Conservation (phyloP, 2,329 filamentous ascomycete species). For the Podosphaera aphanis region DNA sequence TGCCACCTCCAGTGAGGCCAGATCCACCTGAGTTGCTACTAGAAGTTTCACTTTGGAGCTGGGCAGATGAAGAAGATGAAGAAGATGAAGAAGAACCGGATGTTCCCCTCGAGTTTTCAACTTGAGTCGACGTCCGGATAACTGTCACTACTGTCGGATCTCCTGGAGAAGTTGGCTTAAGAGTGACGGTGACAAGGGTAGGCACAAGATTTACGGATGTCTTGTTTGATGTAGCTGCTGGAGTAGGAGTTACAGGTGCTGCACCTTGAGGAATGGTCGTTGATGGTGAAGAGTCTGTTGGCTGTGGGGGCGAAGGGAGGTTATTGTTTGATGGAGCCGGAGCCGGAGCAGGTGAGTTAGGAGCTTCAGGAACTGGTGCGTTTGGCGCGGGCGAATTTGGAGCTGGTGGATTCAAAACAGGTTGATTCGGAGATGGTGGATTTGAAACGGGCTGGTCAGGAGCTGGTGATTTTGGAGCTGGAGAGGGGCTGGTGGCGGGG, state of each 20-base stretch:
- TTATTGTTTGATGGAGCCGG: background rate
- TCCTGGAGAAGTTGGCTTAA: background rate
- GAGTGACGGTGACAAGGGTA: background rate
- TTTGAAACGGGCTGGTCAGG: constrained; percentile 9
- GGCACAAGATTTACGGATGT: background rate
- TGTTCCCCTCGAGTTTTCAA: constrained; percentile 2
- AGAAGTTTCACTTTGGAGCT: constrained; percentile 3
- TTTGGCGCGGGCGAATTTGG: background rate
- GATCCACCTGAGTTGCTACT: constrained; percentile 4
- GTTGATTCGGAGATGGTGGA: constrained; percentile 5
- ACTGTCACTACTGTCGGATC: constrained; percentile 1
- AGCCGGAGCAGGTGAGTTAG: background rate
- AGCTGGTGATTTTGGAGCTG: constrained; percentile 2
- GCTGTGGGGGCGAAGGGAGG: background rate
- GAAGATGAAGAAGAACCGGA: constrained; percentile 10
- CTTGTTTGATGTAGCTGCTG: no score
- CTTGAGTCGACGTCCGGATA: constrained; percentile 4
- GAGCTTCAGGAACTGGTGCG: constrained; percentile 1
- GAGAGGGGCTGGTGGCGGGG: background rate
- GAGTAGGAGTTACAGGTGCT: background rate
- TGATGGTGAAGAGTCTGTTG: background rate
- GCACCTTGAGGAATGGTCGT: background rate
- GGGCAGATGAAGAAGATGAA: constrained; percentile 8
- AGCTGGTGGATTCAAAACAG: constrained; percentile 2
- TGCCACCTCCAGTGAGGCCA: constrained; percentile 34